Evolutionary conservation across 129 eudicot genomes (phyloP), one percentile per base, ranked within the genome.

Genomic region (Erigeron canadensis): DNA sequence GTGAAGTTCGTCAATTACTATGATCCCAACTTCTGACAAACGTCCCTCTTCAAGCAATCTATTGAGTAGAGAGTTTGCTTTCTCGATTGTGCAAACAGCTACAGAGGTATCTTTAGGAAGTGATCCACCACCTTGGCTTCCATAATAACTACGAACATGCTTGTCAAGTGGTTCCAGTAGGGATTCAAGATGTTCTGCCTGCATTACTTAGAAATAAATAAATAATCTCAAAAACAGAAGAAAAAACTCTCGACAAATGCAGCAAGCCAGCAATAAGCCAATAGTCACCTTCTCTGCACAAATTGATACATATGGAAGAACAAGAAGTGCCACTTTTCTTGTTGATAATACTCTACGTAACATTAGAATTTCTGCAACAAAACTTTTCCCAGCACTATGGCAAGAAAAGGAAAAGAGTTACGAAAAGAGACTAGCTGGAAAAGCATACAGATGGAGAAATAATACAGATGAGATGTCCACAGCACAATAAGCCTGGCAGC

Each of bases 101-200:
- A 94, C 93, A 58, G 97, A 84, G 41, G 99, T 94, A 68, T 94
- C 99, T 85, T 94, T 94, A n/a, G 97, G 96, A 84, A 94, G 97
- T 28, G 90, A 78, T 46, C 97, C 96, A 50, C 99, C 97, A 46
- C 99, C 99, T 80, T 94, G 99, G 77, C 83, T 94, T 63, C 97
- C 99, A 75, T 90, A 94, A 75, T 87, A 94, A 78, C 99, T 90
- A 18, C 97, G 91, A 5, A 94, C 97, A 82, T 87, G 99, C 73
- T 90, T 90, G 54, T 77, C 85, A 56, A 94, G 85, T 61, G 99
- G 97, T 74, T 90, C 97, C 70, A 94, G 67, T 65, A 94, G 88
- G 67, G 77, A 81, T 81, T 94, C 97, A 13, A 94, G 90, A 79
- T 94, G 99, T 73, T 90, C 99, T 53, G 99, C 91, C 97, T 94